These are phyloP conservation scores for Marasmius oreades DNA, from an alignment of 1,284 basidiomycete genomes.

Conservation along the genomic window DNA sequence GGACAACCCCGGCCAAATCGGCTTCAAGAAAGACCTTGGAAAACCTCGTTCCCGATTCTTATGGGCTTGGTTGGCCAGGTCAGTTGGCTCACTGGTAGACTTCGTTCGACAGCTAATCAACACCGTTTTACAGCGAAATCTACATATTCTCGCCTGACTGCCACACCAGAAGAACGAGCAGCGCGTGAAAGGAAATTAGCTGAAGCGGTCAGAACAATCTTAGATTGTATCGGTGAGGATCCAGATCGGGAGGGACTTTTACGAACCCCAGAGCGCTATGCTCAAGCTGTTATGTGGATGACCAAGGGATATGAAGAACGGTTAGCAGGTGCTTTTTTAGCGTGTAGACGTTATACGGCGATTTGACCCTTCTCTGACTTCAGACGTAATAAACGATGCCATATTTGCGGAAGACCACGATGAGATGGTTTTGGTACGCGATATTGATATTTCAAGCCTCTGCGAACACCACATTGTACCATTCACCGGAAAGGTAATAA, in stretches of 20 bases:
- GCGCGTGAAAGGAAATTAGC: constrained; percentile 78
- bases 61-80: constrained; percentile 96
- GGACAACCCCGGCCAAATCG: constrained; percentile 55
- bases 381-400: constrained; percentile 98
- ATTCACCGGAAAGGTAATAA: constrained; percentile 89
- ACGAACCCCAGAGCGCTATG: constrained; percentile 93
- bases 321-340: constrained; percentile 60
- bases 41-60: constrained; percentile 49
- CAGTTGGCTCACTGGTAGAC: constrained; percentile 18
- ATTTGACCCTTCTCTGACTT: neutral
- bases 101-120: constrained; percentile 4
- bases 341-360: constrained; percentile 14
- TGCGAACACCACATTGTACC: constrained; percentile 99
- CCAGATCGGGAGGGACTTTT: constrained; percentile 90
- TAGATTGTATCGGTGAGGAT: constrained; percentile 98
- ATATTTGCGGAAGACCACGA: constrained; percentile 99
- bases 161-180: constrained; percentile 68
- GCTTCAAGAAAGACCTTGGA: constrained; percentile 6
- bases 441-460: constrained; percentile 96
- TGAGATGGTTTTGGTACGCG: constrained; percentile 98
- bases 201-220: constrained; percentile 84
- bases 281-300: constrained; percentile 99
- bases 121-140: constrained; percentile 69
- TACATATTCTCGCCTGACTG: constrained; percentile 80
- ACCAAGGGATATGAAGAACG: constrained; percentile 98